Base-by-base conservation (phyloP, 495 filamentous ascomycete species). In the Lophiostoma macrostomum region DNA sequence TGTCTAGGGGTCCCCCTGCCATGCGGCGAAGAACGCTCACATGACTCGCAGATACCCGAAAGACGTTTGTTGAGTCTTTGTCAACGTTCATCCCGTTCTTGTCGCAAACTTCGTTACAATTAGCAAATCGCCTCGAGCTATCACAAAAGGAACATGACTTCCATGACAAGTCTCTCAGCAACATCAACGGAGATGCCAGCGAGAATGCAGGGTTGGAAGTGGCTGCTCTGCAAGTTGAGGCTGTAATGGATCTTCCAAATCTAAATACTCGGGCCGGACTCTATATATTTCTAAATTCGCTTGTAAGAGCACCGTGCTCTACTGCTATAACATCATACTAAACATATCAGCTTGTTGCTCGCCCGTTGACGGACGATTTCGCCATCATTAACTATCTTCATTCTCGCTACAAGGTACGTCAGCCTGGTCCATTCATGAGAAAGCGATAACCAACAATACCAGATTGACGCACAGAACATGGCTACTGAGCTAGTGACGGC, bases 211-310 rank as follows among this genome's bases (percentile, higher is more conserved):
- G 35, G 11, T 42, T 64, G 12, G 61, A 49, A 42, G 64, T 53
- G 23, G 58, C 53, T 6, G 46, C 55, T 10, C 40, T 63, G 22
- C 65, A 65, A 28, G 47, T 73, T 12, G 48, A 67, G 11, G 55
- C 65, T 63, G 64, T 93, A 1, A 73, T 82, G 22, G 85, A 90
- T 58, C 69, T 85, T 4, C 84, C 86, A 1, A 71, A 76, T 5
- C 71, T 86, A 10, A 86, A 89, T 66, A 85, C 90, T n/a, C 79
- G 91, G 72, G 91, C 90, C 42, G 89, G 88, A 37, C 73, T 97
- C 57, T 97, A 91, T 68, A 76, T 96, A n/a, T 96, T 91, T 66
- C 73, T 98, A 25, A 90, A 89, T 67, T 82, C 90, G 38, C 76
- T 87, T 72, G 87, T 95, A 73, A 65, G 77, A 43, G 5, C 23